A percentile compares a stretch with the other conserved stretches of the same genome.
phyloP scores from a whole-genome alignment of 805 yeast genomes.

The Ogataea methylovora region DNA sequence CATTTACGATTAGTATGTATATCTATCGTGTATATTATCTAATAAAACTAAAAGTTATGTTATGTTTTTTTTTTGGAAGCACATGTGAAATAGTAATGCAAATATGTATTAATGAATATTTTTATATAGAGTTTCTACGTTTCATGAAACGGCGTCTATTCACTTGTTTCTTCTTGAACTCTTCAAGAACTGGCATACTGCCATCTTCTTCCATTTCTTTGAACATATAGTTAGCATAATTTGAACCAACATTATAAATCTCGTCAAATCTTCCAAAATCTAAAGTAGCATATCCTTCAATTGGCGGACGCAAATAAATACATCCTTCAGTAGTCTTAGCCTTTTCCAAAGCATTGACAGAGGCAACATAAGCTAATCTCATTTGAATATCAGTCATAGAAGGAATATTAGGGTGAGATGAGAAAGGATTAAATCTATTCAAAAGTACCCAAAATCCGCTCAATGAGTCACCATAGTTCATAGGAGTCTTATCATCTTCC shows the following conservation, averaged over 20 bases:
- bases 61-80: no score
- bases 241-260: constrained; percentile 72
- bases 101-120: no score
- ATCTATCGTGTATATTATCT: no score
- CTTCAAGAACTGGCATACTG: constrained; percentile 57
- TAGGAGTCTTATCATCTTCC: constrained; percentile 82
- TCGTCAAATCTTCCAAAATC: constrained; percentile 92
- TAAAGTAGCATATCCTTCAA: constrained; percentile 83
- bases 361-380: constrained; percentile 88
- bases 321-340: constrained; percentile 85
- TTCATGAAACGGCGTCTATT: constrained; percentile 22
- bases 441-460: constrained; percentile 88
- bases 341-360: constrained; percentile 84
- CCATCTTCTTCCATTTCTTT: constrained; percentile 44
- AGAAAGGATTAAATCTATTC: constrained; percentile 86
- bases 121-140: constrained; percentile 60
- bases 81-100: no score
- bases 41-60: no score
- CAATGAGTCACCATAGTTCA: constrained; percentile 87
- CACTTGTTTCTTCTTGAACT: constrained; percentile 26
- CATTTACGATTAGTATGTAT: no score
- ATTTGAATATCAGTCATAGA: constrained; percentile 92
- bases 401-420: constrained; percentile 81
- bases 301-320: constrained; percentile 85
- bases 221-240: constrained; percentile 58